phyloP scores from a whole-genome alignment of 345 rosid species.

The Eucalyptus cloeziana region DNA sequence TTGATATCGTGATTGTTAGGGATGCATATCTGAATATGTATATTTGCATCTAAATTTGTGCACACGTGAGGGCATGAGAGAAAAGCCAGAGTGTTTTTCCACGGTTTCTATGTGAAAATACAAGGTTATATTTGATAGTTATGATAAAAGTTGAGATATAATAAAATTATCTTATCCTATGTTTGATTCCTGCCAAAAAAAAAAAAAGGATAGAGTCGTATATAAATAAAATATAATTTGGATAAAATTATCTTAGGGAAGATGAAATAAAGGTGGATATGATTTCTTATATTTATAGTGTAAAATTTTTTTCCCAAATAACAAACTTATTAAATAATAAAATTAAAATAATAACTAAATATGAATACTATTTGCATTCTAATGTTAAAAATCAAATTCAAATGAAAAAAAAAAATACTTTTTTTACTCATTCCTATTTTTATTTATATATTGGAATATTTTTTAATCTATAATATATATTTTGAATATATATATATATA shows the following conservation, averaged over 20 bases:
- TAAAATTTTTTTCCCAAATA: neutral
- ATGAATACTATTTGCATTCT: too few relatives aligned
- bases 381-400: too few relatives aligned
- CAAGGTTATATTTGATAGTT: neutral
- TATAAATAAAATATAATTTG: too few relatives aligned
- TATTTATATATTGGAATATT: too few relatives aligned
- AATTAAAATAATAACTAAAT: too few relatives aligned
- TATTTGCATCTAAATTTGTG: neutral
- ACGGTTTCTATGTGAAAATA: neutral
- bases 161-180: fast-evolving
- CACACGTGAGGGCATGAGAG: neutral
- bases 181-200: neutral
- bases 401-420: too few relatives aligned
- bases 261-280: too few relatives aligned
- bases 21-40: neutral
- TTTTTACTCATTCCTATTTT: neutral
- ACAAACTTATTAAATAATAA: too few relatives aligned
- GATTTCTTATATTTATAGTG: neutral
- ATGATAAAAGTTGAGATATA: neutral
- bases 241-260: neutral
- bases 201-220: fast-evolving
- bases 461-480: too few relatives aligned
- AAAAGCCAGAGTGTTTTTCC: neutral
- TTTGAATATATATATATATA: too few relatives aligned
- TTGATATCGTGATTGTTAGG: neutral